These are phyloP conservation scores for Diplodia mutila DNA, from an alignment of 2,329 filamentous ascomycete genomes.

Conservation along the genomic window DNA sequence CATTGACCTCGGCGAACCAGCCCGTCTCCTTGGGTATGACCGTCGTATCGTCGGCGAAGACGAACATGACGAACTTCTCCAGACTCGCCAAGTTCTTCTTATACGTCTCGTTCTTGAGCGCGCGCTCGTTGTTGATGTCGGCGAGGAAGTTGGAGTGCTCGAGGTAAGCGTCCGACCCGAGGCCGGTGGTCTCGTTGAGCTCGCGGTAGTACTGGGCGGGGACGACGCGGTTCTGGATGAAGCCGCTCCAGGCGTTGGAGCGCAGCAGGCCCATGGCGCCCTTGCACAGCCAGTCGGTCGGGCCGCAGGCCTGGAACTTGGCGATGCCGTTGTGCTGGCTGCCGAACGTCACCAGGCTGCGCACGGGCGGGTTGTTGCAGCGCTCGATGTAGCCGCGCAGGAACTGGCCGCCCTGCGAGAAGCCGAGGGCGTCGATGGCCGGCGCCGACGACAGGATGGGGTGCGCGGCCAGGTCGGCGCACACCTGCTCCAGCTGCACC, in stretches of 20 bases:
- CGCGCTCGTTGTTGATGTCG: conserved; percentile 93
- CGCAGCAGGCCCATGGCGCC: conserved; percentile 77
- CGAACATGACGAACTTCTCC: conserved; percentile 82
- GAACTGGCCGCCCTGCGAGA: conserved; percentile 95
- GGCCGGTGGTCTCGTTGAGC: conserved; percentile 60
- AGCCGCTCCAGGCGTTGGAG: conserved; percentile 76
- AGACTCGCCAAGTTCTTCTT: conserved; percentile 69
- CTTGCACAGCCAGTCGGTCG: conserved; percentile 78
- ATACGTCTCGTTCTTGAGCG: conserved; percentile 73
- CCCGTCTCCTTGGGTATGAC: conserved; percentile 87
- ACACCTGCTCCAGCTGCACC: conserved; percentile 74
- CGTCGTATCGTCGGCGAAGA: conserved; percentile 84
- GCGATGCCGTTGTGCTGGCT: conserved; percentile 91
- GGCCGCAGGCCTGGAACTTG: conserved; percentile 74
- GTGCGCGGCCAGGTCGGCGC: conserved; percentile 73
- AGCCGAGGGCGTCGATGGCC: conserved; percentile 87
- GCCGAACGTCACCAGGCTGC: conserved; percentile 84
- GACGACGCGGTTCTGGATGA: conserved; percentile 79
- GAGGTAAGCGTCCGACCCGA: conserved; percentile 67
- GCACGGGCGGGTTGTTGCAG: conserved; percentile 76
- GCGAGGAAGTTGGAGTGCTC: conserved; percentile 84
- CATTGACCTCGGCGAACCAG: conserved; percentile 89
- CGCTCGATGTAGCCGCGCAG: conserved; percentile 88
- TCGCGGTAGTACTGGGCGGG: conserved; percentile 95
- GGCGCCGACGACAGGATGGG: conserved; percentile 80